Evolutionary conservation across 768 basidiomycete species (phyloP), one percentile per base, ranked within the genome.

Genomic region (Strobilomyces dryophilus): DNA sequence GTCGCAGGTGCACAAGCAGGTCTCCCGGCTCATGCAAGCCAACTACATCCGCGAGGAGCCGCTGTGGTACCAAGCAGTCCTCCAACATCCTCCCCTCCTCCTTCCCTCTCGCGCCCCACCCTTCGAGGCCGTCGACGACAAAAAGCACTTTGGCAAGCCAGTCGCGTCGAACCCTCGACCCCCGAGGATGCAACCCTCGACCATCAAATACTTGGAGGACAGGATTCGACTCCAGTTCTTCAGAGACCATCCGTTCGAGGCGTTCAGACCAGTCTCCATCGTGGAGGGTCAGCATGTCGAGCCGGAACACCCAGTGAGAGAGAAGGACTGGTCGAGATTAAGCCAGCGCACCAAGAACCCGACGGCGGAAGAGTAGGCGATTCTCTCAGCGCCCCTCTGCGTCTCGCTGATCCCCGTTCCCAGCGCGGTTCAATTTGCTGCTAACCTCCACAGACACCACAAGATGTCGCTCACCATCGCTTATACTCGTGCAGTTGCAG

Each of bases 181-280:
- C 34, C 71, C 71, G 40, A 73, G 74, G 43, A 70, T 74, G 27
- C 72, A 71, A 26, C 85, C 88, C 1, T 55, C 79, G 44, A 78
- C 80, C 11, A 79, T 98, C 47, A 75, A 76, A 49, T 97, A 94
- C 66, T 53, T 88, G 37, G 92, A 95, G 66, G 97, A 99, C 68
- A 76, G 80, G 56, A 74, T 98, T 53, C 84, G 97, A 34, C 77
- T 83, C 50, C 90, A 91, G 67, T 98, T 99, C 77, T 98, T 95
- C 76, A 76, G 77, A 39, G 97, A 99, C 74, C 95, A 97, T 67
- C 94, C 97, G 8, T 97, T 97, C 65, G 95, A 99, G 73, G 87
- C 92, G 2, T 89, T 95, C 71, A 78, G 95, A 40, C 84, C 92
- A 2, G 76, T 77, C 9, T 84, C 80, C 11, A 67, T 99, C 47